phyloP scores from a whole-genome alignment of 495 filamentous ascomycete species.

The Hypomontagnella monticulosa region DNA sequence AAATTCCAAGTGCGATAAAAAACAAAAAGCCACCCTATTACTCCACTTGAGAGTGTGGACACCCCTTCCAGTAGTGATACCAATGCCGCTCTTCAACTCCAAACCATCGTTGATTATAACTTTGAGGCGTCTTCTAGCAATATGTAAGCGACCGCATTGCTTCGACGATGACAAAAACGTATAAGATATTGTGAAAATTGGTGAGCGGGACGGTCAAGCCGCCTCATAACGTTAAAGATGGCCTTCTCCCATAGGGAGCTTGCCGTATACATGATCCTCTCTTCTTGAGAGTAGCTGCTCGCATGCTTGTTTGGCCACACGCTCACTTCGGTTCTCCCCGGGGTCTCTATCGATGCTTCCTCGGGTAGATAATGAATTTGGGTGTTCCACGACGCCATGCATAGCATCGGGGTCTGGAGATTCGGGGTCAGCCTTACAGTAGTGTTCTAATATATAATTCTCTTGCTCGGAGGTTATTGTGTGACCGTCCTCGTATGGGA shows the following conservation, averaged over 20 bases:
- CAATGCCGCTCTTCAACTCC: constrained; percentile 14
- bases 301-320: constrained; percentile 55
- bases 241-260: constrained; percentile 15
- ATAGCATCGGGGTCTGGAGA: constrained; percentile 26
- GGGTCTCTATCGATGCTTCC: constrained; percentile 35
- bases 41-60: neutral
- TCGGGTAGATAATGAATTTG: constrained; percentile 21
- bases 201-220: neutral
- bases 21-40: constrained; percentile 11
- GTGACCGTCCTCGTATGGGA: constrained; percentile 43
- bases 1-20: constrained; percentile 6
- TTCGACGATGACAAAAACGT: neutral
- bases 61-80: constrained; percentile 19
- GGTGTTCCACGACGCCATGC: constrained; percentile 42
- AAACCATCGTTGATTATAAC: constrained; percentile 28
- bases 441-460: constrained; percentile 53
- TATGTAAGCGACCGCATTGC: constrained; percentile 23
- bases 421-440: constrained; percentile 46
- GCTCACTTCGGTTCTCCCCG: constrained; percentile 49
- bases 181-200: neutral
- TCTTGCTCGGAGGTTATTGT: constrained; percentile 51
- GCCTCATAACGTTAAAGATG: constrained; percentile 12
- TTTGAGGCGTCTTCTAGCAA: constrained; percentile 25
- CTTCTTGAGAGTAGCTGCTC: constrained; percentile 49
- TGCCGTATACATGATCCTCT: constrained; percentile 27